Evolutionary conservation across 2,329 filamentous ascomycete species (phyloP).

Genomic region (Chaetomiaceae sp.): DNA sequence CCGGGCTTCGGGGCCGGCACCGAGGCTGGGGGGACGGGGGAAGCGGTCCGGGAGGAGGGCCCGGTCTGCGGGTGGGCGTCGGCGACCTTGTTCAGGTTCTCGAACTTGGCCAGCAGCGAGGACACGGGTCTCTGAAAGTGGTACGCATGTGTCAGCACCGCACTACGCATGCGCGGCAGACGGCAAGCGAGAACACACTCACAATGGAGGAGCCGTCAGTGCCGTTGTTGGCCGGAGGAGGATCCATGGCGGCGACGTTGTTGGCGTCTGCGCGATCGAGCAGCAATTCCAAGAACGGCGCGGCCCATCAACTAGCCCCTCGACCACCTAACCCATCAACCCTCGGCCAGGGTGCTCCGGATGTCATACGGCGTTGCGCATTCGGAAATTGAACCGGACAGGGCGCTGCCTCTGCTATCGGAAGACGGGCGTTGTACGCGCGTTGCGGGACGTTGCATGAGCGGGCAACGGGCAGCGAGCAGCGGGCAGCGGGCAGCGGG

Average conservation of each 20-base stretch:
- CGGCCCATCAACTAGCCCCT: not conserved
- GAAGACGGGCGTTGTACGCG: constrained; percentile 4
- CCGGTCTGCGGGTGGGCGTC: constrained; percentile 33
- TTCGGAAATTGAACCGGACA: constrained; percentile 1
- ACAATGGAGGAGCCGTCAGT: constrained; percentile 73
- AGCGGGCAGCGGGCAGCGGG: not conserved
- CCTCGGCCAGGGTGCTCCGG: constrained; percentile 23
- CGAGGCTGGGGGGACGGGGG: constrained; percentile 27
- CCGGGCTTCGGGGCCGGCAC: constrained; percentile 34
- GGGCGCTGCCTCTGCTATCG: constrained; percentile 1
- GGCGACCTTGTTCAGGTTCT: constrained; percentile 58
- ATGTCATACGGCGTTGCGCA: constrained; percentile 23
- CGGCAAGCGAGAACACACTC: constrained; percentile 29
- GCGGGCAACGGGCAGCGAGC: constrained; percentile 3
- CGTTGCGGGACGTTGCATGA: constrained; percentile 6
- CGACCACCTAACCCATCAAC: constrained; percentile 33
- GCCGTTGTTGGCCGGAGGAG: constrained; percentile 45
- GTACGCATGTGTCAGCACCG: constrained; percentile 23
- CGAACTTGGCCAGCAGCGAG: constrained; percentile 72
- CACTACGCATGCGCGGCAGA: not conserved
- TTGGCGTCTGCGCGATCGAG: constrained; percentile 14
- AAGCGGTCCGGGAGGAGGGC: constrained; percentile 31
- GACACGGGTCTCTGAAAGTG: constrained; percentile 66
- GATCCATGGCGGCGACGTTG: constrained; percentile 36
- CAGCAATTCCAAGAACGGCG: constrained; percentile 15